phyloP scores from a whole-genome alignment of 2,329 filamentous ascomycete genomes.

The Trichophyton benhamiae region DNA sequence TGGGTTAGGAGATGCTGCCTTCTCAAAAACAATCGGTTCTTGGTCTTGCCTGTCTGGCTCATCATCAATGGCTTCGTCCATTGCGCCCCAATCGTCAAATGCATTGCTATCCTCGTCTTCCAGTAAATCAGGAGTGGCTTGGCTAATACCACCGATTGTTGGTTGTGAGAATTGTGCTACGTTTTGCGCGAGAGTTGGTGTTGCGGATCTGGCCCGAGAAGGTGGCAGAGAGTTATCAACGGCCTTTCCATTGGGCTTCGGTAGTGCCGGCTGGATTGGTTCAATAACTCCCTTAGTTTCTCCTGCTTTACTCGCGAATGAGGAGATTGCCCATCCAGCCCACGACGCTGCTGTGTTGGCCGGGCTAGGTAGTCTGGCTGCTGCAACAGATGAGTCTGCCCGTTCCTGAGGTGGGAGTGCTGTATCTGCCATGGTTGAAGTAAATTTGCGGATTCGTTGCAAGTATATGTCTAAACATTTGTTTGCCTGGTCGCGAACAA shows the following conservation, averaged over 20 bases:
- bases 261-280: constrained; percentile 22
- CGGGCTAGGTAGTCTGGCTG: constrained; percentile 68
- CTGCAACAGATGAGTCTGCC: constrained; percentile 33
- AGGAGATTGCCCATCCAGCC: constrained; percentile 97
- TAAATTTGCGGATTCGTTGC: constrained; percentile 66
- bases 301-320: constrained; percentile 89
- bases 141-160: constrained; percentile 24
- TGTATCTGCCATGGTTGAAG: constrained; percentile 65
- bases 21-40: constrained; percentile 37
- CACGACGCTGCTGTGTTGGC: constrained; percentile 54
- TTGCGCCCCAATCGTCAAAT: constrained; percentile 62
- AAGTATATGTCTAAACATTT: constrained; percentile 84
- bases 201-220: neutral
- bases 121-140: constrained; percentile 35
- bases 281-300: constrained; percentile 78
- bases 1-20: constrained; percentile 20
- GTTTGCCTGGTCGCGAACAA: constrained; percentile 79
- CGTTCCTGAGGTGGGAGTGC: constrained; percentile 54
- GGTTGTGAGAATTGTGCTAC: constrained; percentile 1
- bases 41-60: constrained; percentile 40
- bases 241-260: neutral
- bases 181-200: neutral
- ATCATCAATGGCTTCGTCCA: constrained; percentile 38
- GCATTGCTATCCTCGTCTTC: constrained; percentile 33
- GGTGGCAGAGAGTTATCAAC: neutral